A percentile compares a stretch with the other conserved stretches of the same genome.
phyloP scores from a whole-genome alignment of 306 rosid species.

The Medicago ruthenica region DNA sequence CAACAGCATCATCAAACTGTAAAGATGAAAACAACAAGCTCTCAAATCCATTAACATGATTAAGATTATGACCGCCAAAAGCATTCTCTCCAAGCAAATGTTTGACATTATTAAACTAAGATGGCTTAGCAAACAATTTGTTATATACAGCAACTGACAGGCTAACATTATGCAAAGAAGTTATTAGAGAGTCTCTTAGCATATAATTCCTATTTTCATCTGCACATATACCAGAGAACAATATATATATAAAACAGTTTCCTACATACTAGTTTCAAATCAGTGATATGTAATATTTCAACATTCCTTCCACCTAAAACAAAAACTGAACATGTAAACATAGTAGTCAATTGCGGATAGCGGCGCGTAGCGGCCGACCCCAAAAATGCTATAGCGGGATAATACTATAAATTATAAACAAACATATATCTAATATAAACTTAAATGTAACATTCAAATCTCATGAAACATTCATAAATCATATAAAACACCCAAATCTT shows the following conservation, averaged over 20 bases:
- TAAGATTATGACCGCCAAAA: neutral
- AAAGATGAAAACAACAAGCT: constrained; percentile 31
- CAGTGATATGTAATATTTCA: constrained; percentile 22
- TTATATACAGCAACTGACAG: constrained; percentile 15
- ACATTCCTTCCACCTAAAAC: constrained; percentile 3
- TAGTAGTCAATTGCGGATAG: no score
- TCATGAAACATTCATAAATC: no score
- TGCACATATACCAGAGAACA: constrained; percentile 19
- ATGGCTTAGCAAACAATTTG: constrained; percentile 19
- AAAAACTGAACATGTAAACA: constrained; percentile 9
- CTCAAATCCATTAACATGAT: neutral
- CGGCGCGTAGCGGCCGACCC: no score
- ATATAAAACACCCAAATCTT: no score
- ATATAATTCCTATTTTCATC: constrained; percentile 11
- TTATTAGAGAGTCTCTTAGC: neutral
- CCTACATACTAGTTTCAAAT: constrained; percentile 17
- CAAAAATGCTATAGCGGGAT: no score
- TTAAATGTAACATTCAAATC: no score
- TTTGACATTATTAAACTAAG: constrained; percentile 22
- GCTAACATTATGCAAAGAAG: neutral
- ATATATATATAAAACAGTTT: constrained; percentile 1
- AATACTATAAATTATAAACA: no score
- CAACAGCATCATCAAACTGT: constrained; percentile 60
- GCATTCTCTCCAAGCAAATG: constrained; percentile 2
- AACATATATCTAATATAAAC: no score